Conservation (phyloP, 169 alveolate species). For the Eimeria zaria region DNA sequence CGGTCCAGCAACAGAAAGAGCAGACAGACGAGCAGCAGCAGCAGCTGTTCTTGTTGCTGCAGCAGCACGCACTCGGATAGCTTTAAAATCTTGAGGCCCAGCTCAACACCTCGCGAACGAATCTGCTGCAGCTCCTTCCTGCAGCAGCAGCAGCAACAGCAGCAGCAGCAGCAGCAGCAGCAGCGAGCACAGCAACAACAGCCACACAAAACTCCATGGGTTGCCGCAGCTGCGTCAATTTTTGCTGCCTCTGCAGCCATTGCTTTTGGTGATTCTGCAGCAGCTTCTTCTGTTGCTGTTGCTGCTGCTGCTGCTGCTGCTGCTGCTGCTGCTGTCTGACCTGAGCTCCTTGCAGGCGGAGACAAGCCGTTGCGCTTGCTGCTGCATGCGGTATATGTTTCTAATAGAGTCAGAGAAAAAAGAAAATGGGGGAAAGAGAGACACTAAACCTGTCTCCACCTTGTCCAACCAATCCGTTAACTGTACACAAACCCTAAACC, state of each 20-base stretch:
- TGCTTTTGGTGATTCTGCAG: neutral
- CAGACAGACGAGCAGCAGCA: neutral
- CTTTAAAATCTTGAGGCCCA: neutral
- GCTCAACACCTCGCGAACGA: slow-evolving; percentile 25
- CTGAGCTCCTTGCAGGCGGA: neutral
- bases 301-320: slow-evolving; percentile 22
- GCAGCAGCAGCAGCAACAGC: slow-evolving; percentile 47
- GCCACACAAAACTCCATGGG: neutral
- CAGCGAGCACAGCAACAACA: slow-evolving; percentile 32
- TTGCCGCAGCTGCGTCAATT: neutral
- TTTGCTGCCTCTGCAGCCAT: neutral
- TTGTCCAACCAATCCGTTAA: slow-evolving; percentile 18
- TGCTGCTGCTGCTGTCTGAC: slow-evolving; percentile 10
- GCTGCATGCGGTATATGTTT: slow-evolving; percentile 28
- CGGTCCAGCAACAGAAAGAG: no score
- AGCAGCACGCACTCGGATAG: slow-evolving; percentile 1
- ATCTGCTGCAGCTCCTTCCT: slow-evolving; percentile 46
- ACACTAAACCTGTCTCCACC: slow-evolving; percentile 23
- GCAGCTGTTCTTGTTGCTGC: neutral
- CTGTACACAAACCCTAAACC: slow-evolving; percentile 54
- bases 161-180: slow-evolving; percentile 18
- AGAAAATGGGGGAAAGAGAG: neutral
- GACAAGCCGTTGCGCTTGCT: slow-evolving; percentile 14
- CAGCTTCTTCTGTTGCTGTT: neutral
- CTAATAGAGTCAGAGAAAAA: neutral